Evolutionary conservation across 192 early-diverging fungal genomes (phyloP).

Genomic region (Funneliformis mosseae): DNA sequence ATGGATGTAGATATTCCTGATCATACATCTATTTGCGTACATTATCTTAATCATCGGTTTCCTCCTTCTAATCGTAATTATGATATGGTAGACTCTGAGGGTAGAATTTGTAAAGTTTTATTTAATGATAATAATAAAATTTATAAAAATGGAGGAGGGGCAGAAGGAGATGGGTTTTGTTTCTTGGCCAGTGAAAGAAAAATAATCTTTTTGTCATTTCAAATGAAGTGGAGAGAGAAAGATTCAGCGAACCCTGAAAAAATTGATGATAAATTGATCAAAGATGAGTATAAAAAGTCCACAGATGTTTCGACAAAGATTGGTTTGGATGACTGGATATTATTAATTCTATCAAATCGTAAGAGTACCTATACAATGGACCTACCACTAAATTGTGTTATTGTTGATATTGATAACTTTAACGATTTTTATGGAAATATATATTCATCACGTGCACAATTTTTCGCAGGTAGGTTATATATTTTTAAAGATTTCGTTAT

Average conservation of each 20-base stretch:
- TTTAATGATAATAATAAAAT: background rate
- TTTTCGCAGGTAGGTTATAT: background rate
- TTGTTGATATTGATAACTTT: background rate
- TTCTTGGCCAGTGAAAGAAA: background rate
- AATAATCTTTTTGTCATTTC: background rate
- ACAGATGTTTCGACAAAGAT: background rate
- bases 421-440: background rate
- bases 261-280: background rate
- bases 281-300: background rate
- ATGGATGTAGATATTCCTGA: background rate
- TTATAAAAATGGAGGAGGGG: background rate
- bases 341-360: background rate
- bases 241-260: background rate
- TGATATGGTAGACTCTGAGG: background rate
- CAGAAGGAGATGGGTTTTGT: background rate
- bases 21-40: background rate
- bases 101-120: background rate
- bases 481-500: background rate
- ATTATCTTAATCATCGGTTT: background rate
- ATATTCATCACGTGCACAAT: constrained; percentile 15
- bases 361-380: background rate
- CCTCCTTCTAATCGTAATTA: background rate
- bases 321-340: background rate
- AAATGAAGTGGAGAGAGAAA: background rate
- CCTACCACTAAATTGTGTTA: background rate